phyloP scores from a whole-genome alignment of 306 rosid species.

The Ceratonia siliqua region DNA sequence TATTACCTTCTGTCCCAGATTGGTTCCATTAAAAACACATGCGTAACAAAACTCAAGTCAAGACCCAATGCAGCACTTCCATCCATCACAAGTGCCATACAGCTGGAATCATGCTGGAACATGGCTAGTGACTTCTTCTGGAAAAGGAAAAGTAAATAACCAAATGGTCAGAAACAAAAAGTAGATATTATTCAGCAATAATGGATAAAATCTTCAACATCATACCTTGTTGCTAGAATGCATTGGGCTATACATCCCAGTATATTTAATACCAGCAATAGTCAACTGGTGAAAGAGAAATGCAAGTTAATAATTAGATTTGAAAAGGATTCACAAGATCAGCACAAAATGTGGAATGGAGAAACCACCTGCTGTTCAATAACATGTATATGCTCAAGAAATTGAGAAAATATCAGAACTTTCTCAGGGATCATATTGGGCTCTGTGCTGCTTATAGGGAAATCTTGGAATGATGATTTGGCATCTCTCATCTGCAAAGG shows the following conservation, averaged over 20 bases:
- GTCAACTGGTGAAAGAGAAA: slow-evolving; percentile 63
- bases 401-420: slow-evolving; percentile 92
- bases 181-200: slow-evolving; percentile 13
- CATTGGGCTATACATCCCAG: slow-evolving; percentile 98
- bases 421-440: slow-evolving; percentile 52
- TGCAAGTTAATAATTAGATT: slow-evolving; percentile 26
- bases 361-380: slow-evolving; percentile 88
- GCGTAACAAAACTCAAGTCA: slow-evolving; percentile 91
- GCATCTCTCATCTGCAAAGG: slow-evolving; percentile 39
- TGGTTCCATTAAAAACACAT: slow-evolving; percentile 94
- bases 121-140: slow-evolving; percentile 84
- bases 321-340: slow-evolving; percentile 19
- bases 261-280: slow-evolving; percentile 71
- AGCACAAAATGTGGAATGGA: neutral
- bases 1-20: slow-evolving; percentile 95
- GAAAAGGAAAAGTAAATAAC: slow-evolving; percentile 39
- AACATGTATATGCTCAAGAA: slow-evolving; percentile 97
- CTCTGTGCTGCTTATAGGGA: slow-evolving; percentile 31
- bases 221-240: slow-evolving; percentile 79
- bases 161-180: slow-evolving; percentile 27
- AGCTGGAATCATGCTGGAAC: slow-evolving; percentile 81
- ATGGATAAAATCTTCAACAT: slow-evolving; percentile 26
- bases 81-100: slow-evolving; percentile 94
- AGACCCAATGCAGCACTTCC: slow-evolving; percentile 99
- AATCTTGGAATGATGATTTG: slow-evolving; percentile 31